Evolutionary conservation across 768 basidiomycete species (phyloP).

Genomic region (Naganishia onofrii): DNA sequence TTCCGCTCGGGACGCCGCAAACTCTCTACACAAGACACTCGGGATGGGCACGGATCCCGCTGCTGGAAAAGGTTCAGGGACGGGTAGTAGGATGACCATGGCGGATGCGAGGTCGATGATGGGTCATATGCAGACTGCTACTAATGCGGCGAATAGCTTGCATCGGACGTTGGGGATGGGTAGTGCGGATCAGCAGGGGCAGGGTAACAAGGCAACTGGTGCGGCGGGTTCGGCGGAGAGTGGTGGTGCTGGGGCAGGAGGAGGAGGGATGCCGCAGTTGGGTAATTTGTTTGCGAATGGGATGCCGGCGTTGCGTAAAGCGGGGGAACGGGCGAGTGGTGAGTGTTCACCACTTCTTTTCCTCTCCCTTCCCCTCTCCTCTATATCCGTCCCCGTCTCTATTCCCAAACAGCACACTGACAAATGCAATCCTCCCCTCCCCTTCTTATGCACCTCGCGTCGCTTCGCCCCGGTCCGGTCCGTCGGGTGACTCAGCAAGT

Average conservation of each 20-base stretch:
- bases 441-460: not conserved
- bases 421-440: too few species aligned
- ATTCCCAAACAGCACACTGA: too few species aligned
- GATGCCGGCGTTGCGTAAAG: constrained; percentile 82
- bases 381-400: too few species aligned
- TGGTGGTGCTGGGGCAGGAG: not conserved
- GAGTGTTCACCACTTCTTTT: too few species aligned
- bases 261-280: constrained; percentile 7
- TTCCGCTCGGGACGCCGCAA: not conserved
- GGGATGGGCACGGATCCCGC: constrained; percentile 8
- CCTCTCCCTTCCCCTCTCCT: too few species aligned
- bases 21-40: not conserved
- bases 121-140: not conserved
- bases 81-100: constrained; percentile 36
- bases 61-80: not conserved
- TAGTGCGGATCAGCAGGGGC: constrained; percentile 1
- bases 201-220: not conserved
- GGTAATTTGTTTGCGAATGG: constrained; percentile 69
- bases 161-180: not conserved
- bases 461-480: too few species aligned
- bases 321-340: constrained; percentile 57
- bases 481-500: not conserved
- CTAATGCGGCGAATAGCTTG: not conserved
- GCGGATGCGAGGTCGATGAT: constrained; percentile 44
- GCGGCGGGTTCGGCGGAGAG: not conserved